These are phyloP conservation scores for Corchorus capsularis DNA, from an alignment of 345 rosid genomes.

Conservation along the genomic window DNA sequence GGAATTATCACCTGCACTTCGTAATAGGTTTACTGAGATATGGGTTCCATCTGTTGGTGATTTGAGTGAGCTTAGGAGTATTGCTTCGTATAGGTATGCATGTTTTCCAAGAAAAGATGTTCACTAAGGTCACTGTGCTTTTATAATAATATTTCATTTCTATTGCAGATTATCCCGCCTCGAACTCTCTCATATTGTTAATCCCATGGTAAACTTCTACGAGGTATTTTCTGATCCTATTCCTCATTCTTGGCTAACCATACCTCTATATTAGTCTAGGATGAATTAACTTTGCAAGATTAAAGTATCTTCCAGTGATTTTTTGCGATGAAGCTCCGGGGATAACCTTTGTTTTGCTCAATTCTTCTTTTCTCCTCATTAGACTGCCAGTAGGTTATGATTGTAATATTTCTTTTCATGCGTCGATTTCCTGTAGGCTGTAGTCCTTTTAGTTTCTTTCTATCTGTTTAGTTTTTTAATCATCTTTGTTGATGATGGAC, in stretches of 20 bases:
- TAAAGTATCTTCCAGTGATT: background rate
- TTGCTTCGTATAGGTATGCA: slow-evolving; percentile 64
- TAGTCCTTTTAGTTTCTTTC: background rate
- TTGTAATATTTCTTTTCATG: background rate
- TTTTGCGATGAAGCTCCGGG: background rate
- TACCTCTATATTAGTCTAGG: background rate
- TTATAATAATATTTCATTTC: slow-evolving; percentile 7
- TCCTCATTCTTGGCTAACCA: background rate
- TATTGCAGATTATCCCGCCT: slow-evolving; percentile 48
- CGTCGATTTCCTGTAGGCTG: background rate
- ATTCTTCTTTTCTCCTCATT: background rate
- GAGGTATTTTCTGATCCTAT: slow-evolving; percentile 49
- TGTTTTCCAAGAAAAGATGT: background rate
- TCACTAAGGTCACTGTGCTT: background rate
- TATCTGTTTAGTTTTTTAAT: background rate
- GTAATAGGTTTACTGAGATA: slow-evolving; percentile 95
- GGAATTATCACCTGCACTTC: slow-evolving; percentile 96
- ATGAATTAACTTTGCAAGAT: background rate
- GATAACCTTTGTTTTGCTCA: background rate
- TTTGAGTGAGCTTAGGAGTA: slow-evolving; percentile 67
- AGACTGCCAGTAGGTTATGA: background rate
- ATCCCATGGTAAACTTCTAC: slow-evolving; percentile 72
- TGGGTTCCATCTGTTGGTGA: slow-evolving; percentile 88
- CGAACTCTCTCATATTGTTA: slow-evolving; percentile 47
- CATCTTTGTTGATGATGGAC: background rate